These are phyloP conservation scores for Xylaria sp. DNA, from an alignment of 2,329 filamentous ascomycete species.

Conservation along the genomic window DNA sequence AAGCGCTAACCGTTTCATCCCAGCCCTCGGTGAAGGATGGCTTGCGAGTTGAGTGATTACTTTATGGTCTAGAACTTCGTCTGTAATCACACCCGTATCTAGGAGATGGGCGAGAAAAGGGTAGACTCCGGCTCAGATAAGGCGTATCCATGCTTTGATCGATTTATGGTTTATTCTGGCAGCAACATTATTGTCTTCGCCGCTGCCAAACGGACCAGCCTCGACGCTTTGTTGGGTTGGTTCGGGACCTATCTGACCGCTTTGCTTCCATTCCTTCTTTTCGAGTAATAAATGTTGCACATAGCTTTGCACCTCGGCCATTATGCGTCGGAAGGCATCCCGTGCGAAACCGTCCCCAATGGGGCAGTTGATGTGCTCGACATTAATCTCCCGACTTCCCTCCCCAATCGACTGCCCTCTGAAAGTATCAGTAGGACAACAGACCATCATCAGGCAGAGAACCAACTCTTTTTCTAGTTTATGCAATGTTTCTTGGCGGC, in stretches of 20 bases:
- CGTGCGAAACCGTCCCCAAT: neutral
- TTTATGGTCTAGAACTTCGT: neutral
- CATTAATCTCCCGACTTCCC: neutral
- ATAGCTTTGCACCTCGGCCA: neutral
- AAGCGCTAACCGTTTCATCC: neutral
- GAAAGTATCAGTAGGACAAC: too few species aligned
- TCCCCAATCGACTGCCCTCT: neutral
- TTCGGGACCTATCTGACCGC: constrained; percentile 1
- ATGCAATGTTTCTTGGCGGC: neutral
- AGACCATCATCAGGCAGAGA: neutral
- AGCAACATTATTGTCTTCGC: neutral
- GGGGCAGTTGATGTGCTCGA: neutral
- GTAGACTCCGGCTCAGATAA: constrained; percentile 8
- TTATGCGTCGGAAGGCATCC: neutral
- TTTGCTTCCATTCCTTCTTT: neutral
- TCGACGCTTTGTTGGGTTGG: constrained; percentile 3
- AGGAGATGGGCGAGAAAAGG: constrained; percentile 16
- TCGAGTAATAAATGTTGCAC: neutral
- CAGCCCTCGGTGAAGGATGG: constrained; percentile 9
- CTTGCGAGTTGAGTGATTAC: too few species aligned
- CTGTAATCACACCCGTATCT: neutral
- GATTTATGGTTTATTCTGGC: constrained; percentile 4
- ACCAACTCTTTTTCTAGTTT: neutral
- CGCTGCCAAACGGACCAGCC: neutral
- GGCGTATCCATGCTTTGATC: neutral